Evolutionary conservation across 2,329 filamentous ascomycete genomes (phyloP).

Genomic region (Emericellopsis cladophorae): DNA sequence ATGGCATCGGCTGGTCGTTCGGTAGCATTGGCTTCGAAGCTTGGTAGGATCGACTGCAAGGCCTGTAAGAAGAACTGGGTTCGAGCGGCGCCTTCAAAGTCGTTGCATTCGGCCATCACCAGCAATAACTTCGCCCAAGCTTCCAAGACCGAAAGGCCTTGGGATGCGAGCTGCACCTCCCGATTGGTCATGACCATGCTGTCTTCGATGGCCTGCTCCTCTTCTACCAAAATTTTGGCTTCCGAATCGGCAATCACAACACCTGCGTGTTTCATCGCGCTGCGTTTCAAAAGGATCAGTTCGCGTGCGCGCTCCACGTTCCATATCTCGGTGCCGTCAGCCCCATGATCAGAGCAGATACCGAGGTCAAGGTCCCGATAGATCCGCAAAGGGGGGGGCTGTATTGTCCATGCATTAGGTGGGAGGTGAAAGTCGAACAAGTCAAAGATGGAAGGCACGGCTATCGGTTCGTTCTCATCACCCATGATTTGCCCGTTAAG

Average conservation of each 20-base stretch:
- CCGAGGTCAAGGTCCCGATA: conserved; percentile 57
- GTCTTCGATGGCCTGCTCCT: conserved; percentile 47
- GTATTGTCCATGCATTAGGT: conserved; percentile 34
- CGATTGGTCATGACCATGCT: conserved; percentile 54
- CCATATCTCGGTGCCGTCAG: conserved; percentile 46
- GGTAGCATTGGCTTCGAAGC: conserved; percentile 64
- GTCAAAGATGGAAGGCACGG: conserved; percentile 73
- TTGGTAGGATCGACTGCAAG: conserved; percentile 77
- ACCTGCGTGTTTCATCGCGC: conserved; percentile 40
- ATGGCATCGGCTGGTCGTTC: conserved; percentile 58
- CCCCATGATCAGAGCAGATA: conserved; percentile 47
- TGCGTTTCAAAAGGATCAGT: conserved; percentile 57
- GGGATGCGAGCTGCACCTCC: conserved; percentile 40
- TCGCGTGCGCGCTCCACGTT: conserved; percentile 62
- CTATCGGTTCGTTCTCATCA: conserved; percentile 51
- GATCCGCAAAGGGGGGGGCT: conserved; percentile 26
- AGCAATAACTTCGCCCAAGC: conserved; percentile 79
- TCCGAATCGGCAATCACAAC: conserved; percentile 37
- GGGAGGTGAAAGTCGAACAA: conserved; percentile 75
- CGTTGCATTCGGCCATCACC: conserved; percentile 70
- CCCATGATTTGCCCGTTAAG: conserved; percentile 66
- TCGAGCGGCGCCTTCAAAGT: conserved; percentile 60
- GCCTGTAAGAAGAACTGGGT: conserved; percentile 74
- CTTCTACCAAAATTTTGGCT: conserved; percentile 32
- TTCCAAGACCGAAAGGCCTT: conserved; percentile 55